Evolutionary conservation across 2,329 filamentous ascomycete genomes (phyloP).

Genomic region (Verruconis gallopava): DNA sequence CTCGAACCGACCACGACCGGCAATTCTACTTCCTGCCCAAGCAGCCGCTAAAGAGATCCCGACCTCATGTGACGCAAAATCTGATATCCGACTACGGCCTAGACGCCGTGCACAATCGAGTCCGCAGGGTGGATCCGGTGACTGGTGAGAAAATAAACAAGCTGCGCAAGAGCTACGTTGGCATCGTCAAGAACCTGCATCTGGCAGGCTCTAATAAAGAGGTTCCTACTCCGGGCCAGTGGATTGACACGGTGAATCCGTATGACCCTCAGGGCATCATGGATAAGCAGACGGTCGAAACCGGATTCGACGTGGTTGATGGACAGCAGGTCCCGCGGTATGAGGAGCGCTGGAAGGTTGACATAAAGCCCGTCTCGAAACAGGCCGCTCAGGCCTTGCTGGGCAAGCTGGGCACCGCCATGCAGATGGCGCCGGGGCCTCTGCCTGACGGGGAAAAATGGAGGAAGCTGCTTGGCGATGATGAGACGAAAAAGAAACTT

Average conservation of each 20-base stretch:
- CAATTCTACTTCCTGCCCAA: conserved; percentile 23
- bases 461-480: conserved; percentile 31
- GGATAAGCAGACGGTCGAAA: background rate
- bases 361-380: conserved; percentile 13
- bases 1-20: conserved; percentile 12
- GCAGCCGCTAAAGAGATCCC: conserved; percentile 26
- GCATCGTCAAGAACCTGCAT: conserved; percentile 36
- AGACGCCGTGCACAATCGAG: conserved; percentile 41
- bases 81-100: conserved; percentile 47
- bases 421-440: conserved; percentile 30
- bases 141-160: conserved; percentile 55
- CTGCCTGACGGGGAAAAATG: conserved; percentile 29
- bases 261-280: background rate
- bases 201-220: conserved; percentile 38
- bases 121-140: conserved; percentile 44
- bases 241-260: conserved; percentile 11
- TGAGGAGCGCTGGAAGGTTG: conserved; percentile 12
- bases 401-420: conserved; percentile 24
- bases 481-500: conserved; percentile 26
- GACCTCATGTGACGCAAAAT: conserved; percentile 45
- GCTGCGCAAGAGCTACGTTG: conserved; percentile 44
- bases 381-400: conserved; percentile 12
- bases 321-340: background rate
- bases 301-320: background rate
- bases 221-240: conserved; percentile 24